Evolutionary conservation across 495 filamentous ascomycete species (phyloP), one percentile per base, ranked within the genome.

Genomic region (Xylaria nigripes): DNA sequence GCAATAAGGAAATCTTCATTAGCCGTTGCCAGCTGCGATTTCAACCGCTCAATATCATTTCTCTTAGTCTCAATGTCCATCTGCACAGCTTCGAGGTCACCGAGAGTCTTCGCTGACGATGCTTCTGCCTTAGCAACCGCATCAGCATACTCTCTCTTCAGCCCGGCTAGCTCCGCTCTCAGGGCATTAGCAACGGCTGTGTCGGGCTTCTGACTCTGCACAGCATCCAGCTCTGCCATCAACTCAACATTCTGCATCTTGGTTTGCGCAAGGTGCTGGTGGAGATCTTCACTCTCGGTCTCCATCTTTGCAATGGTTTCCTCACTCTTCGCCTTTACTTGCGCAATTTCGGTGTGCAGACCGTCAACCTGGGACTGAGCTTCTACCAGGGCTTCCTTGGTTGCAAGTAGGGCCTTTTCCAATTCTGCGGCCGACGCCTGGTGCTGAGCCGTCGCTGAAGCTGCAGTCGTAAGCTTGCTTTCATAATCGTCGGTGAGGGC

Each of bases 161-260:
- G 59, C 22, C 61, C 58, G 3, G 63, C 48, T 21, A 81, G 55
- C 54, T 78, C 62, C 44, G 66, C 63, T 57, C 61, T 72, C 42
- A 80, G 65, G 29, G 64, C 68, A 56, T 75, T 72, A 2, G 56
- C 63, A 48, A 70, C 76, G 7, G 71, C 71, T 5, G 76, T 78
- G 48, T 81, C 77, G 8, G 76, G 69, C 57, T 72, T 80, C 49
- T 75, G 73, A 55, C 68, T 78, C 64, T 71, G 71, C 27, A 69
- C 57, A 36, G 73, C 75, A 36, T 81, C 78, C 21, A 80, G 68
- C 50, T 79, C 77, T 9, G 77, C 77, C 64, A 75, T 74, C 13
- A 77, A 72, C 38, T 70, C 71, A 23, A 77, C 72, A 42, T 77
- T 80, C 38, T 73, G 75, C 74, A 77, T 76, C 64, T 79, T 80